phyloP scores from a whole-genome alignment of 164 flowering plant genomes.

The Taxillus chinensis region DNA sequence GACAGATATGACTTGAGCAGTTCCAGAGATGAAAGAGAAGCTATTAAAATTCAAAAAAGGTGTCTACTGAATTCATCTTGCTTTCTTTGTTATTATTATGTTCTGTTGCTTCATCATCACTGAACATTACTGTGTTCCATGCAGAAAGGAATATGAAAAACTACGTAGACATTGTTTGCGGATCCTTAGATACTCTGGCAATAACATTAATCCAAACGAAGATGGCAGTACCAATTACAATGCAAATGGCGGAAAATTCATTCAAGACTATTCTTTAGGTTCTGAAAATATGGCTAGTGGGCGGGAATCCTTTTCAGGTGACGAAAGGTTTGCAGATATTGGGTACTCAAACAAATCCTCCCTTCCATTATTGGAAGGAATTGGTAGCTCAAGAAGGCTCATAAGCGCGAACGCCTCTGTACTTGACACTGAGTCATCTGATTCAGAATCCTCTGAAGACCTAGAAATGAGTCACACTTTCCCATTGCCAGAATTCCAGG shows the following conservation, averaged over 20 bases:
- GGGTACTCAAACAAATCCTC: constrained; percentile 4
- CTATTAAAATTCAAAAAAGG: neutral
- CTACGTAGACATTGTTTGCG: constrained; percentile 34
- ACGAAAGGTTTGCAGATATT: constrained; percentile 3
- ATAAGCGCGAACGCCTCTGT: constrained; percentile 13
- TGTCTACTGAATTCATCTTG: neutral
- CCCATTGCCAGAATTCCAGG: constrained; percentile 22
- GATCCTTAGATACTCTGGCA: constrained; percentile 14
- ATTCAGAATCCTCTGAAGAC: constrained; percentile 22
- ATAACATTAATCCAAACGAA: constrained; percentile 17
- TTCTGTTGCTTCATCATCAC: neutral
- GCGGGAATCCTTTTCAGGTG: constrained; percentile 7
- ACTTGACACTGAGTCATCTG: constrained; percentile 14
- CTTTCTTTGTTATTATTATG: neutral
- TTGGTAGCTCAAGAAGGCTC: constrained; percentile 7
- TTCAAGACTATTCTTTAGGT: constrained; percentile 25
- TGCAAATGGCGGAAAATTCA: constrained; percentile 14
- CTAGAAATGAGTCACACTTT: constrained; percentile 20
- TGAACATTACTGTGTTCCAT: neutral
- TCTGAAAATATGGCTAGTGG: constrained; percentile 8
- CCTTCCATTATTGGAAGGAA: constrained; percentile 7
- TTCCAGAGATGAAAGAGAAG: neutral
- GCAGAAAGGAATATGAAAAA: constrained; percentile 47
- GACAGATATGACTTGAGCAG: neutral
- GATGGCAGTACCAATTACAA: constrained; percentile 8